A percentile compares a stretch with the other conserved stretches of the same genome.
Conservation (phyloP, 2,329 filamentous ascomycete species). For the Nigrograna mackinnonii region DNA sequence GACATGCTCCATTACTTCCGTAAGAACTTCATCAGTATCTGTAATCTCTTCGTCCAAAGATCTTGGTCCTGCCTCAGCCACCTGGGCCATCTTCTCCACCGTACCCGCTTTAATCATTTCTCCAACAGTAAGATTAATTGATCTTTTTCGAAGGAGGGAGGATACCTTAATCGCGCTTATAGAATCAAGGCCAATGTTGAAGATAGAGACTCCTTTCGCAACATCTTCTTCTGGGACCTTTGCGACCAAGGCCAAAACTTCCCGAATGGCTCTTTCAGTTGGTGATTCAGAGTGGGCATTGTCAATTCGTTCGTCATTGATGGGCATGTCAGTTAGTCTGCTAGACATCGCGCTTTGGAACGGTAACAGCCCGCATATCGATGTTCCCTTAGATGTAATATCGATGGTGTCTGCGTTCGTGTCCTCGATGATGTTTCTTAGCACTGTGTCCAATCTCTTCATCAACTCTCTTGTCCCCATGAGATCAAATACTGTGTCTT, state of each 20-base stretch:
- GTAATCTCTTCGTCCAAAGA: slow-evolving; percentile 1
- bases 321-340: background rate
- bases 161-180: slow-evolving; percentile 88
- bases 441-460: slow-evolving; percentile 60
- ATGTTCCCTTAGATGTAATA: slow-evolving; percentile 57
- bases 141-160: slow-evolving; percentile 67
- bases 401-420: slow-evolving; percentile 57
- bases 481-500: slow-evolving; percentile 57
- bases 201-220: slow-evolving; percentile 66
- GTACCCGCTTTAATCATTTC: slow-evolving; percentile 71
- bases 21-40: slow-evolving; percentile 7
- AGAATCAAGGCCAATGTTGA: slow-evolving; percentile 86
- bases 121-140: slow-evolving; percentile 67
- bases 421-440: slow-evolving; percentile 59
- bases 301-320: background rate
- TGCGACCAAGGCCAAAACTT: slow-evolving; percentile 60
- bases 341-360: slow-evolving; percentile 32
- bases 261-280: slow-evolving; percentile 45
- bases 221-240: slow-evolving; percentile 63
- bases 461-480: slow-evolving; percentile 57
- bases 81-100: slow-evolving; percentile 64
- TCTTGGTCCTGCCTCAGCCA: slow-evolving; percentile 23
- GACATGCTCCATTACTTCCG: slow-evolving; percentile 39
- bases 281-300: slow-evolving; percentile 30
- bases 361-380: slow-evolving; percentile 66